A percentile compares a stretch with the other conserved stretches of the same genome.
Evolutionary conservation across 129 eudicot genomes (phyloP).

Genomic region (Centrapalus pauciflorus): DNA sequence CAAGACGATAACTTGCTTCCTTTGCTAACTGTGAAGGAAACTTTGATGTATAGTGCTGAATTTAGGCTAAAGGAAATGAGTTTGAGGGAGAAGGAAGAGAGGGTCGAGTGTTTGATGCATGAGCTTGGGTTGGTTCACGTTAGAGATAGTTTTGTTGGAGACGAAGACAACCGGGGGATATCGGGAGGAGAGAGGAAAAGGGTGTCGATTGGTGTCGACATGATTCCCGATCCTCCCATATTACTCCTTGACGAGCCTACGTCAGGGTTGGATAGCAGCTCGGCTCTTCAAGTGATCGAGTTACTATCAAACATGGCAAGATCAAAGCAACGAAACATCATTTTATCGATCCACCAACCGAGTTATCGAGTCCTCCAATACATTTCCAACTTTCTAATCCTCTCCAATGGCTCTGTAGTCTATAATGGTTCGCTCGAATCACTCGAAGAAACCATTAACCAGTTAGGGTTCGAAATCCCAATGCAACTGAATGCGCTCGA

Average conservation of each 20-base stretch:
- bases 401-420: conserved; percentile 62
- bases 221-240: conserved; percentile 86
- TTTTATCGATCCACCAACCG: conserved; percentile 91
- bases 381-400: conserved; percentile 72
- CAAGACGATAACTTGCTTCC: conserved; percentile 97
- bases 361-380: conserved; percentile 72
- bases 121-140: conserved; percentile 90
- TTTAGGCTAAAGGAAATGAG: conserved; percentile 58
- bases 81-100: conserved; percentile 37
- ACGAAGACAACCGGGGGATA: conserved; percentile 79
- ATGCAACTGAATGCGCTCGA: conserved; percentile 69
- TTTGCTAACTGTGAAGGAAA: conserved; percentile 82
- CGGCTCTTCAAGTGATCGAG: conserved; percentile 91
- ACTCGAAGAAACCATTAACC: conserved; percentile 56
- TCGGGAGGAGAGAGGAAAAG: conserved; percentile 94
- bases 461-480: conserved; percentile 63
- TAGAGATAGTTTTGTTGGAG: conserved; percentile 75
- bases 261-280: conserved; percentile 87
- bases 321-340: conserved; percentile 58
- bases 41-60: conserved; percentile 76
- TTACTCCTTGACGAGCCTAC: conserved; percentile 93
- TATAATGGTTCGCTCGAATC: conserved; percentile 70
- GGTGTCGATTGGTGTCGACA: conserved; percentile 86
- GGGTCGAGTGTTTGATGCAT: conserved; percentile 59
- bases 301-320: conserved; percentile 70